Evolutionary conservation across 2,329 filamentous ascomycete species (phyloP), one percentile per base, ranked within the genome.

Genomic region (Ophiocordyceps sinensis): DNA sequence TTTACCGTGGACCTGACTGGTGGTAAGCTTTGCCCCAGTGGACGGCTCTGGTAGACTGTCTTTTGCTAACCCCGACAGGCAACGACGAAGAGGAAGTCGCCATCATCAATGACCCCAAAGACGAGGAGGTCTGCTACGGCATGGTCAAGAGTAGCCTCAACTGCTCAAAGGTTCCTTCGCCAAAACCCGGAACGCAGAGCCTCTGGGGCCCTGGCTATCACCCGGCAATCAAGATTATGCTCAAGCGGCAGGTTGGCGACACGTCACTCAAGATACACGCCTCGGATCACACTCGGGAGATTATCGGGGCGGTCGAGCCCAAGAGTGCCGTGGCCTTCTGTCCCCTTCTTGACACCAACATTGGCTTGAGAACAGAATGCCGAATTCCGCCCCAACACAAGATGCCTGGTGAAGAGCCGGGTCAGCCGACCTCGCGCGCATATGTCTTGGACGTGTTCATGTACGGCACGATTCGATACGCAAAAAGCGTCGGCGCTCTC

Each of bases 71-170:
- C 31, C 61, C 68, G 45, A 36, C 28, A 21, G n/a, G 9, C 55
- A 53, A 53, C 28, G 53, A 53, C 48, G 79, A 82, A 36, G 73
- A 77, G 23, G 75, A 82, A 10, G 53, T 77, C 4, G 60, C 71
- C 17, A 64, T 77, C 30, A 58, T 78, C 13, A 68, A 71, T 35
- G 72, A 83, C 42, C 68, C 76, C 28, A 72, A 67, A 37, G 71
- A 78, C 17, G 75, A 85, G 53, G 77, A 85, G 52, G 81, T 93
- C 4, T 93, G 85, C 60, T 87, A 84, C 53, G 86, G 86, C 35
- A 82, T 82, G 61, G 61, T 93, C 17, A 78, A 85, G 41, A 72
- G 78, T 3, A 73, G 66, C 41, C 66, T 91, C 35, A 77, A 79
- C 47, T 82, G 80, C 45, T 71, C 76, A 51, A 64, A 67, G 30